Base-by-base conservation (phyloP, 495 filamentous ascomycete species). In the Collariella sp. region DNA sequence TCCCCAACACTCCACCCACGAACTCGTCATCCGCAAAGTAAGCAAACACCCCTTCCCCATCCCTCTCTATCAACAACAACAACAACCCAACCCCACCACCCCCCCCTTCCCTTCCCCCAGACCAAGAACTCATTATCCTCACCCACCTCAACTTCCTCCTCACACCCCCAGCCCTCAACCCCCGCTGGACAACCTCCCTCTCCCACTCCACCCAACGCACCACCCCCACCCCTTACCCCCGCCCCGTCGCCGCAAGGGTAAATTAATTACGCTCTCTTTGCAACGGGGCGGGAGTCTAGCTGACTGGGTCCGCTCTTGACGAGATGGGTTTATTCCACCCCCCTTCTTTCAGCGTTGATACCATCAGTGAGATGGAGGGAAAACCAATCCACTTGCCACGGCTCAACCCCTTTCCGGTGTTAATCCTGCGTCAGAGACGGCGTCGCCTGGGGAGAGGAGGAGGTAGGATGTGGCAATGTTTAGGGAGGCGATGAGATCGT, bases 191-290 rank as follows among this genome's bases (percentile, higher is more conserved):
- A 9, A 45, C 24, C 18, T 48, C 2, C 38, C 20, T 54, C 41
- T 36, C 18, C 7, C 31, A 55, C 29, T 36, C 54, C 12, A 13
- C 36, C 1, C 6, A 31, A 6, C 3, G 31, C 3, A 20, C n/a
- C 4, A 26, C 34, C n/a, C 0, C 0, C 22, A 34, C 34, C 4
- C 51, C 43, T 0, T 2, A 11, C 5, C 39, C 41, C 3, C 5
- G 1, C 10, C 5, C 22, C 13, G 16, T 29, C 19, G 43, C 36
- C 33, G 3, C 15, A 3, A 50, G 38, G 5, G 31, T 49, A 3
- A 58, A 44, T 15, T 58, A 55, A 38, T 54, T 42, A 54, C 42
- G 36, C 42, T 53, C 26, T n/a, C n/a, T n/a, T n/a, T 58, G 50
- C 43, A 58, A 58, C 31, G 36, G n/a, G n/a, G 35, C 7, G 29